Percentiles rank a stretch among this genome's conserved stretches.
Conservation (phyloP, 2,329 filamentous ascomycete genomes). For the Boeremia lycopersici region DNA sequence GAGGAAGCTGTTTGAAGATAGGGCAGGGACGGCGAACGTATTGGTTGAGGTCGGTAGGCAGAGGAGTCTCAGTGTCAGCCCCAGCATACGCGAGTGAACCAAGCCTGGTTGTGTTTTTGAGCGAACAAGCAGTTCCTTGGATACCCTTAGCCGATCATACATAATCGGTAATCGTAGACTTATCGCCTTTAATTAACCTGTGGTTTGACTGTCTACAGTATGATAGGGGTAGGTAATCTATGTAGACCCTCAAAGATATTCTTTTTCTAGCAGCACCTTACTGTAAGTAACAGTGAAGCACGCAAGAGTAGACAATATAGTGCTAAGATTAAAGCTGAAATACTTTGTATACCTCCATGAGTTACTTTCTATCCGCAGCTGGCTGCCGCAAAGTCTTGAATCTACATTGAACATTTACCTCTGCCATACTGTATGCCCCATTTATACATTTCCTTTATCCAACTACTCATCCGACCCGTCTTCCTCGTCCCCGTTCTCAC, state of each 20-base stretch:
- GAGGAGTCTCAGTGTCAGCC: conserved; percentile 12
- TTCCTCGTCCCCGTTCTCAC: conserved; percentile 8
- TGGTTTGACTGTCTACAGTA: background rate
- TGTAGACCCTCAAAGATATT: no score
- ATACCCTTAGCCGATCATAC: background rate
- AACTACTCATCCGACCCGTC: background rate
- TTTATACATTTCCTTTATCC: no score
- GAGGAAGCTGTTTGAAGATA: conserved; percentile 55
- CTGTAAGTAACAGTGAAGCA: no score
- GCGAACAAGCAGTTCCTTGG: background rate
- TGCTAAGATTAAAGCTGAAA: no score
- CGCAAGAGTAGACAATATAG: no score
- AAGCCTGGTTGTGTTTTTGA: background rate
- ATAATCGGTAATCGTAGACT: background rate
- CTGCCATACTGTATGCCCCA: no score
- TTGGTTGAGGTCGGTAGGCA: conserved; percentile 28
- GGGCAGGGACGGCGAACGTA: conserved; percentile 49
- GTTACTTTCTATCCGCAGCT: no score
- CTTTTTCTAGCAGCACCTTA: no score
- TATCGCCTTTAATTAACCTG: background rate
- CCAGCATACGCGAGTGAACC: conserved; percentile 8
- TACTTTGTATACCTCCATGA: no score
- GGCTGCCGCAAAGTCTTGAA: no score
- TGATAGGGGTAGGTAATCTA: no score
- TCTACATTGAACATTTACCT: no score